Percentiles rank a stretch among this genome's conserved stretches.
Evolutionary conservation across 1,139 yeast species (phyloP).

Genomic region (Saccharomyces hybrid): DNA sequence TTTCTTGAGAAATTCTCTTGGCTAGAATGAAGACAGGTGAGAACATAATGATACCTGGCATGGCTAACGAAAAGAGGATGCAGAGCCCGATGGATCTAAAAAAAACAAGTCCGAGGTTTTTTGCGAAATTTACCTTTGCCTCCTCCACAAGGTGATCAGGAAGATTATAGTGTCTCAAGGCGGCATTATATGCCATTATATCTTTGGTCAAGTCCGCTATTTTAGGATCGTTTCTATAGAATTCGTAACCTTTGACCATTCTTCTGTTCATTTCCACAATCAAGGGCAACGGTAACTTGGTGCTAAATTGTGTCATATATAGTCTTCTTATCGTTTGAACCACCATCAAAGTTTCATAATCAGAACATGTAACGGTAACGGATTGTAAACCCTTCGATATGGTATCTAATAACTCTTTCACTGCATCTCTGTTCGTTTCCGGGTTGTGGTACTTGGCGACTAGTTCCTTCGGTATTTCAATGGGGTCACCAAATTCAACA

Average conservation of each 20-base stretch:
- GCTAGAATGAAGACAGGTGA: constrained; percentile 84
- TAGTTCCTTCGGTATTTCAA: constrained; percentile 56
- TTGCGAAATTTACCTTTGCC: constrained; percentile 45
- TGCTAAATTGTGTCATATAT: constrained; percentile 66
- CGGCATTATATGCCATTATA: constrained; percentile 61
- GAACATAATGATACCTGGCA: constrained; percentile 81
- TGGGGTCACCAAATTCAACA: constrained; percentile 87
- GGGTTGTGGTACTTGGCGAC: constrained; percentile 59
- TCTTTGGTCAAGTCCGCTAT: constrained; percentile 52
- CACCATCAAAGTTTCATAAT: constrained; percentile 85
- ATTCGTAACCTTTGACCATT: constrained; percentile 69
- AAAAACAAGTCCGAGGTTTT: constrained; percentile 42
- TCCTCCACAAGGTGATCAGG: constrained; percentile 87
- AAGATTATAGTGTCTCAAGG: constrained; percentile 59
- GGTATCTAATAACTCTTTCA: constrained; percentile 58
- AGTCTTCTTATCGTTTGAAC: constrained; percentile 90
- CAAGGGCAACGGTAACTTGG: constrained; percentile 68
- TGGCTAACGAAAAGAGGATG: constrained; percentile 51
- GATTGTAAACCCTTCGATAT: constrained; percentile 73
- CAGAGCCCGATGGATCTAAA: constrained; percentile 49
- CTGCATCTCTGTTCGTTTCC: constrained; percentile 64
- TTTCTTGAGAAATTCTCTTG: constrained; percentile 58
- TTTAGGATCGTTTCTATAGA: constrained; percentile 64
- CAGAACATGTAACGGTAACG: constrained; percentile 88
- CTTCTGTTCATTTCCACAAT: constrained; percentile 87